Evolutionary conservation across 2,329 filamentous ascomycete genomes (phyloP).

Genomic region (Diplodia intermedia): DNA sequence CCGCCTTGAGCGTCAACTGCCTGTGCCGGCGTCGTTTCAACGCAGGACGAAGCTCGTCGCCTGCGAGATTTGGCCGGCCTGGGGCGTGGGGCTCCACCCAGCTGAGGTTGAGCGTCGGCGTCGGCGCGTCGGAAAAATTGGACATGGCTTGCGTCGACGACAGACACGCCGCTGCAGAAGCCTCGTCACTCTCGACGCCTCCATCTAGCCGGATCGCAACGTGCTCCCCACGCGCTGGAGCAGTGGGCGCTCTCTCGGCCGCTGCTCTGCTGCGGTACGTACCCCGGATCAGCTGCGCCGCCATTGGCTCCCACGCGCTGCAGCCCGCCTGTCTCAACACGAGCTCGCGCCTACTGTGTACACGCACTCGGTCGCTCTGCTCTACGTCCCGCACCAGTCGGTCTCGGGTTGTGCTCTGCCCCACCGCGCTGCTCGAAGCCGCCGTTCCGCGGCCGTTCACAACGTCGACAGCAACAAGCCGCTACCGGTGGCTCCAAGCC

Average conservation of each 20-base stretch:
- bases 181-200: neutral
- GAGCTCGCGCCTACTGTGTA: neutral
- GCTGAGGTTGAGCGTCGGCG: neutral
- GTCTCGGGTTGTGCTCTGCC: neutral
- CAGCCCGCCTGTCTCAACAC: constrained; percentile 5
- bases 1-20: constrained; percentile 18
- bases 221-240: constrained; percentile 11
- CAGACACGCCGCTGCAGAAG: constrained; percentile 3
- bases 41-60: neutral
- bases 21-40: constrained; percentile 7
- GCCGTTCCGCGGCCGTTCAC: neutral
- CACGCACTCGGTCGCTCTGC: neutral
- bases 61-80: constrained; percentile 4
- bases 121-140: constrained; percentile 8
- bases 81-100: neutral
- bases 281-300: neutral
- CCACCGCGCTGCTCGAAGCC: neutral
- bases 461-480: neutral
- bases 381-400: neutral
- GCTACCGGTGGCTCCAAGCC: neutral
- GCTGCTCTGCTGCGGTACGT: constrained; percentile 3
- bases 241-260: neutral
- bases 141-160: constrained; percentile 1
- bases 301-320: constrained; percentile 19
- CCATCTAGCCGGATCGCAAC: neutral